Evolutionary conservation across 176 grass and related monocot genomes (phyloP), one percentile per base, ranked within the genome.

Genomic region (Carex myosuroides): DNA sequence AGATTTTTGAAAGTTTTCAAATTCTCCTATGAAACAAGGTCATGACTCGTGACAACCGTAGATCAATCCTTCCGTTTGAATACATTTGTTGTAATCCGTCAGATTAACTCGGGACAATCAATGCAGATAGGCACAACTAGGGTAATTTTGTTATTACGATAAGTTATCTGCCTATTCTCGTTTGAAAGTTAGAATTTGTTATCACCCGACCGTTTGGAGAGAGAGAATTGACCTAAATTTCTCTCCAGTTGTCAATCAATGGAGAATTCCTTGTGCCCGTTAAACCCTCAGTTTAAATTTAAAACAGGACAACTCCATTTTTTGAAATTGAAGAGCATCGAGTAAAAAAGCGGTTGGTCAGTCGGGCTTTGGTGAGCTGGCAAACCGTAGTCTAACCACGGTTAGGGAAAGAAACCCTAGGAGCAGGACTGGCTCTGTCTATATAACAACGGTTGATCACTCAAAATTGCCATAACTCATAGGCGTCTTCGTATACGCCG

Each of bases 401-500:
- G 80, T 83, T 83, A 65, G 3, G 17, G 16, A 33, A 81, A 35
- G 9, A 80, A 81, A 81, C 78, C 57, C 56, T 46, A 24, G 77
- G 77, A 39, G 59, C 26, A 61, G n/a, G 26, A 18, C 20, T 75
- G 68, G 39, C 37, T 64, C 10, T 22, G 14, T 6, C 81, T 83
- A 83, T 83, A 83, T 66, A 83, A 68, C 17, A 55, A 30, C 3
- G 26, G 10, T 53, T 17, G 68, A 22, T 42, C 61, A 21, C 17
- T 64, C 62, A 3, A 53, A 78, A 57, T 2, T 55, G 21, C 21
- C 79, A 17, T 54, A 76, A 70, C 65, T 11, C 80, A 57, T 57
- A 81, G 88, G 88, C 91, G 91, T 93, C 91, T 93, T 93, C 86
- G 79, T 70, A 93, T 86, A 91, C 89, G 89, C 89, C 86, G 74